phyloP scores from a whole-genome alignment of 2,329 filamentous ascomycete genomes.

The Alternaria sp. region DNA sequence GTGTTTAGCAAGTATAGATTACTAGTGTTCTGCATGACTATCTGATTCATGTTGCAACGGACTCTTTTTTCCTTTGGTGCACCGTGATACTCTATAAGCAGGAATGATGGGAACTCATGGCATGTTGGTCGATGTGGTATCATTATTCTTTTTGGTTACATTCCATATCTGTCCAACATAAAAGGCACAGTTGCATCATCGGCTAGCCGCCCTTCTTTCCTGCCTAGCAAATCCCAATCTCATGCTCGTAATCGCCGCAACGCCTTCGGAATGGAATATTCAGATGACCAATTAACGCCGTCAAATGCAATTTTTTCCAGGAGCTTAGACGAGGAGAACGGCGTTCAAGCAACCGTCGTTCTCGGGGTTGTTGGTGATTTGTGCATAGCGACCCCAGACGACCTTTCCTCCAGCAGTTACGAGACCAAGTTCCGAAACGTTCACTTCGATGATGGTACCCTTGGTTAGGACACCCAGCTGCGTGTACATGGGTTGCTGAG shows the following conservation, averaged over 20 bases:
- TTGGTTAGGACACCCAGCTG: constrained; percentile 80
- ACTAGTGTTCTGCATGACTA: not conserved
- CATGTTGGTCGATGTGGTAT: not conserved
- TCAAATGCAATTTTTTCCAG: constrained; percentile 24
- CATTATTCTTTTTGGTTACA: constrained; percentile 2
- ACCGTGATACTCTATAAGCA: not conserved
- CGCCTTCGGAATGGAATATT: constrained; percentile 14
- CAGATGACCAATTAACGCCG: constrained; percentile 17
- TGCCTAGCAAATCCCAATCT: not conserved
- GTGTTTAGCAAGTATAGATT: not conserved
- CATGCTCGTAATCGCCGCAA: constrained; percentile 11
- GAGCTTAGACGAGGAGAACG: constrained; percentile 44
- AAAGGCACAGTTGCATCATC: not conserved
- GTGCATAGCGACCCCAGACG: constrained; percentile 49
- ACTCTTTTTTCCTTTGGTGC: too few species aligned
- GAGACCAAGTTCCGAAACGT: constrained; percentile 89
- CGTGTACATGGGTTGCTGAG: constrained; percentile 88
- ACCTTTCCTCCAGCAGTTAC: constrained; percentile 90
- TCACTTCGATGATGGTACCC: constrained; percentile 78
- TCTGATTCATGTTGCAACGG: not conserved
- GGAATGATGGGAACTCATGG: not conserved
- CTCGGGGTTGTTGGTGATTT: constrained; percentile 50
- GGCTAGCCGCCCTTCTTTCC: not conserved
- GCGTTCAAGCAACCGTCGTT: constrained; percentile 53
- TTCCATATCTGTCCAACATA: not conserved